Base-by-base conservation (phyloP, 2,329 filamentous ascomycete genomes). In the Septoria linicola region DNA sequence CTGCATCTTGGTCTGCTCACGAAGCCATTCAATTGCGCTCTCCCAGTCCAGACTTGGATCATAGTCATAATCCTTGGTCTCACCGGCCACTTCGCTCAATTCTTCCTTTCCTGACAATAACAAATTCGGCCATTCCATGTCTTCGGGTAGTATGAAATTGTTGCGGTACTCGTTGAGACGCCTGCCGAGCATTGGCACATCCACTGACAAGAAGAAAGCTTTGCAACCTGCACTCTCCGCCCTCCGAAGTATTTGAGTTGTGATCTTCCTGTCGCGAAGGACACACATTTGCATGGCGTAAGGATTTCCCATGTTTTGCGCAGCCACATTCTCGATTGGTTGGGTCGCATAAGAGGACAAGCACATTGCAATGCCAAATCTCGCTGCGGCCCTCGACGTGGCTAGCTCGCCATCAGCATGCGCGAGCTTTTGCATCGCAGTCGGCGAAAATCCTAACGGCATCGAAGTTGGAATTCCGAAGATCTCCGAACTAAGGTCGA, bases 161-260 rank as follows among this genome's bases (percentile, higher is more conserved):
- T 81, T 80, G 7, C 77, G 72, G 44, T 76, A 74, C 57, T 82
- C 78, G 34, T 79, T 76, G n/a, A 80, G 66, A 1, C 80, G 69
- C 10, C 73, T 70, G 0, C 79, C 80, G 0, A 82, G 68, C 3
- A 78, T 72, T 0, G 80, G 79, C 0, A 74, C 73, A 52, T 83
- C 80, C 2, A 81, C 77, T 0, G 79, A 77, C 2, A 83, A 62
- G 44, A 82, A 75, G 2, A 82, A 64, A 0, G 79, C 79, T 55
- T 78, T 78, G 64, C 76, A 81, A 3, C 78, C 78, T 1, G 63
- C 62, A 42, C 59, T 60, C 49, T 66, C 65, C 23, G 66, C 66
- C 20, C 64, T 52, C 25, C 52, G 35, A 36, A 68, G 59, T 19
- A 64, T 46, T 60, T 70, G 51, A 52, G 73, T 72, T 65, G 63